Conservation (phyloP, 2,329 filamentous ascomycete genomes). For the Mycosphaerella sp. region DNA sequence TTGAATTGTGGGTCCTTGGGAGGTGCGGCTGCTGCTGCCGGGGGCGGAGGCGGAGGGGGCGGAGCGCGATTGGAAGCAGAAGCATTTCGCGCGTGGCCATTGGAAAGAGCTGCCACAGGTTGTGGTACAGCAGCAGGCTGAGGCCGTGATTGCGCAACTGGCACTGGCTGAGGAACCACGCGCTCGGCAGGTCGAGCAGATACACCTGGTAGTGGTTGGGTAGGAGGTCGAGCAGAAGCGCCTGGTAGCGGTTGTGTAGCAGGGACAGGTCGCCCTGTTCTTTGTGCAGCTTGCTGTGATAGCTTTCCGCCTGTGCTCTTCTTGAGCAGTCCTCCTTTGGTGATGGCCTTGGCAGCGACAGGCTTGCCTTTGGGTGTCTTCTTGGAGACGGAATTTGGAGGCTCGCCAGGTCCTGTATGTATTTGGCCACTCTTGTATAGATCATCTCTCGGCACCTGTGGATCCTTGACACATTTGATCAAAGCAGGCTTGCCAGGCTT, state of each 20-base stretch:
- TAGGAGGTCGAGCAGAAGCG: constrained; percentile 37
- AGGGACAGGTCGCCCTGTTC: constrained; percentile 45
- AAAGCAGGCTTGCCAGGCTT: constrained; percentile 88
- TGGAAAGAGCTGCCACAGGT: constrained; percentile 47
- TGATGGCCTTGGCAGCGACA: constrained; percentile 82
- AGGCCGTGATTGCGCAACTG: constrained; percentile 6
- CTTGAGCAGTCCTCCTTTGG: constrained; percentile 81
- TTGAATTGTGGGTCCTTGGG: constrained; percentile 72
- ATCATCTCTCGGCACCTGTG: constrained; percentile 64
- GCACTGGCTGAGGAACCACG: constrained; percentile 24
- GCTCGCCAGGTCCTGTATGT: constrained; percentile 78
- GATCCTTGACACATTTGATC: constrained; percentile 88
- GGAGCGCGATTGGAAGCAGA: constrained; percentile 43
- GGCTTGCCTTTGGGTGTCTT: constrained; percentile 85
- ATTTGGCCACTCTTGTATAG: constrained; percentile 90
- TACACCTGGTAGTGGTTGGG: constrained; percentile 34
- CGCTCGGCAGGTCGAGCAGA: constrained; percentile 24
- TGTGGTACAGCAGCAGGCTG: constrained; percentile 15
- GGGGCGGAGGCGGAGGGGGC: constrained; percentile 56
- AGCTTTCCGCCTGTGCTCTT: constrained; percentile 68
- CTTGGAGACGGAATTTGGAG: constrained; percentile 71
- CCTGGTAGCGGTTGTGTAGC: constrained; percentile 38
- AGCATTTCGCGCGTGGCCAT: constrained; percentile 42
- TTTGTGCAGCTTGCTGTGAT: constrained; percentile 48
- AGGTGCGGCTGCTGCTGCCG: constrained; percentile 35